Conservation (phyloP, 2,329 filamentous ascomycete genomes). For the Tolypocladium paradoxum region DNA sequence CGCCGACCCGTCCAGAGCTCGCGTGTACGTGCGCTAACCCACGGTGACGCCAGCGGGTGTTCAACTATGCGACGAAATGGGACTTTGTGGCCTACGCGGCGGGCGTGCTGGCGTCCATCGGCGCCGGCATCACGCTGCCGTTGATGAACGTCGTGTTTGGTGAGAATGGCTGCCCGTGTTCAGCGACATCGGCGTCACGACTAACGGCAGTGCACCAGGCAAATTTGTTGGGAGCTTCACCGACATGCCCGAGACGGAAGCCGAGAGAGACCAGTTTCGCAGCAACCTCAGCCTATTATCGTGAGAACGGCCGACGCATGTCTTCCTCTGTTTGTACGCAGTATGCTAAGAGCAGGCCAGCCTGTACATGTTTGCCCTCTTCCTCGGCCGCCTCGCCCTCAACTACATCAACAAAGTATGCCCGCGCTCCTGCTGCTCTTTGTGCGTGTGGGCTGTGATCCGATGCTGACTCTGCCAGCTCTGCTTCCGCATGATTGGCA, state of each 20-base stretch:
- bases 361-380: slow-evolving; percentile 60
- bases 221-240: slow-evolving; percentile 38
- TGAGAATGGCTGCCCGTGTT: slow-evolving; percentile 10
- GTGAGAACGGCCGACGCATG: slow-evolving; percentile 15
- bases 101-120: slow-evolving; percentile 37
- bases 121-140: slow-evolving; percentile 43
- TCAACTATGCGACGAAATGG: slow-evolving; percentile 42
- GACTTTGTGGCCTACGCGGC: slow-evolving; percentile 37
- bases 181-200: not conserved
- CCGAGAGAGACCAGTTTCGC: slow-evolving; percentile 27
- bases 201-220: slow-evolving; percentile 15
- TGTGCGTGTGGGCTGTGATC: not conserved
- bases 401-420: slow-evolving; percentile 49
- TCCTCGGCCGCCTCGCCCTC: slow-evolving; percentile 53
- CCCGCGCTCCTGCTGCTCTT: not conserved
- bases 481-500: slow-evolving; percentile 49
- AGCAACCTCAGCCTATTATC: slow-evolving; percentile 32
- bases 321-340: too few species aligned
- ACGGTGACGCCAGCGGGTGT: slow-evolving; percentile 29
- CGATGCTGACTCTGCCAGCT: slow-evolving; percentile 25
- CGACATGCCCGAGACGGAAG: slow-evolving; percentile 19
- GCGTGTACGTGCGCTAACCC: not conserved
- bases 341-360: slow-evolving; percentile 18
- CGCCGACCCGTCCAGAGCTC: not conserved
- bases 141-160: slow-evolving; percentile 51